Base-by-base conservation (phyloP, 345 rosid genomes). In the Citrus inodora region DNA sequence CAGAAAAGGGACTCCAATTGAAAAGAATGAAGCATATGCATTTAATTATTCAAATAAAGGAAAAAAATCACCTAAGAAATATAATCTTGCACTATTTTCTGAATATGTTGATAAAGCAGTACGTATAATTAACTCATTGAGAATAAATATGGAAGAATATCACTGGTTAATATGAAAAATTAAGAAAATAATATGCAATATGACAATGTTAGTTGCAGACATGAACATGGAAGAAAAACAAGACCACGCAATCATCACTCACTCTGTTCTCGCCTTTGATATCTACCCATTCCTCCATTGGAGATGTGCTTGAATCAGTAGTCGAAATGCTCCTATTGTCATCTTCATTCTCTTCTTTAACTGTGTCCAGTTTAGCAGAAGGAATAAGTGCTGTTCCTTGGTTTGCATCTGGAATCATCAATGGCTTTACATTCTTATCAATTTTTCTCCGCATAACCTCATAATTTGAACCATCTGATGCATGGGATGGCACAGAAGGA, bases 311-410 rank as follows among this genome's bases (percentile, higher is more conserved):
- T 67, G 94, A 87, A 79, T 83, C 83, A 79, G 82, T 72, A 67
- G 87, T 81, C 51, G 84, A 91, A 62, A 70, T 19, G 83, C 88
- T 88, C 82, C 87, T 85, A 78, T 73, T 84, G 77, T 87, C 89
- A 75, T 83, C 84, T 80, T 86, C 92, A 83, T 81, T 85, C 70
- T 86, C 94, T 79, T 81, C 97, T 56, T 89, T 86, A 69, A 88
- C 81, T 64, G 85, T 77, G 77, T 86, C 87, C 76, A 91, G 78
- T 82, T 89, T 87, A 68, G 84, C 76, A 79, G 71, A 30, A 24
- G 86, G 86, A 58, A 81, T 76, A 81, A 74, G 81, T 76, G 81
- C 61, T 56, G 75, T 80, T 74, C 81, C 87, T 83, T 88, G 88
- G 78, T 85, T 88, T 79, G 82, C 79, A 62, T 79, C 86, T 65